These are phyloP conservation scores for Neoarthrinium moseri DNA, from an alignment of 2,329 filamentous ascomycete genomes.

Conservation along the genomic window DNA sequence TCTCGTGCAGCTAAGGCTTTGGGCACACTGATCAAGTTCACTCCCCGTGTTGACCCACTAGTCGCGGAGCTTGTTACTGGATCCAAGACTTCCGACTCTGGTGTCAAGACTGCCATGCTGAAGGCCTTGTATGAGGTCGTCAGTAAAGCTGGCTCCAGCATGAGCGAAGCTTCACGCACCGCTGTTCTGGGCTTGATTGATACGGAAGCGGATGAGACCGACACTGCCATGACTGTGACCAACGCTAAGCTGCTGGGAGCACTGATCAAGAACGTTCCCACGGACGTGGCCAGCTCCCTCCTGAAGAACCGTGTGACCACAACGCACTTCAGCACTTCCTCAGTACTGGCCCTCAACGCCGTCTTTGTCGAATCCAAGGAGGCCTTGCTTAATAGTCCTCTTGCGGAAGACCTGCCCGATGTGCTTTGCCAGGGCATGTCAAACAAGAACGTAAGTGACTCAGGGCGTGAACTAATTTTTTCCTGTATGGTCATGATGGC, in stretches of 20 bases:
- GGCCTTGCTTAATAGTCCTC: slow-evolving; percentile 61
- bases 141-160: slow-evolving; percentile 89
- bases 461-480: slow-evolving; percentile 15
- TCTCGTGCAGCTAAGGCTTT: slow-evolving; percentile 89
- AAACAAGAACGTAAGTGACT: slow-evolving; percentile 66
- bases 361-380: slow-evolving; percentile 79
- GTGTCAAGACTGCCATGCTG: slow-evolving; percentile 93
- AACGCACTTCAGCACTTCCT: slow-evolving; percentile 71
- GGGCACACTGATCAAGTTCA: slow-evolving; percentile 92
- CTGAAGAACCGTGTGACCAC: slow-evolving; percentile 77
- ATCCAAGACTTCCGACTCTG: slow-evolving; percentile 82
- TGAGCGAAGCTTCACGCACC: slow-evolving; percentile 85
- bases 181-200: slow-evolving; percentile 90
- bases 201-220: slow-evolving; percentile 72
- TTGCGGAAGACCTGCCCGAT: slow-evolving; percentile 73
- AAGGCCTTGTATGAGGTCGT: slow-evolving; percentile 96
- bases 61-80: slow-evolving; percentile 93
- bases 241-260: slow-evolving; percentile 88
- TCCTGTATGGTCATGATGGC: slow-evolving; percentile 18
- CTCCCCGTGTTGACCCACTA: slow-evolving; percentile 90
- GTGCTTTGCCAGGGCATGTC: slow-evolving; percentile 77
- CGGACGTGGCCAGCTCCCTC: slow-evolving; percentile 61
- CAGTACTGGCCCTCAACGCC: slow-evolving; percentile 84
- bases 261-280: slow-evolving; percentile 80
- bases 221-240: slow-evolving; percentile 79